phyloP scores from a whole-genome alignment of 148 eudicot species.

The Linanthus parryae region DNA sequence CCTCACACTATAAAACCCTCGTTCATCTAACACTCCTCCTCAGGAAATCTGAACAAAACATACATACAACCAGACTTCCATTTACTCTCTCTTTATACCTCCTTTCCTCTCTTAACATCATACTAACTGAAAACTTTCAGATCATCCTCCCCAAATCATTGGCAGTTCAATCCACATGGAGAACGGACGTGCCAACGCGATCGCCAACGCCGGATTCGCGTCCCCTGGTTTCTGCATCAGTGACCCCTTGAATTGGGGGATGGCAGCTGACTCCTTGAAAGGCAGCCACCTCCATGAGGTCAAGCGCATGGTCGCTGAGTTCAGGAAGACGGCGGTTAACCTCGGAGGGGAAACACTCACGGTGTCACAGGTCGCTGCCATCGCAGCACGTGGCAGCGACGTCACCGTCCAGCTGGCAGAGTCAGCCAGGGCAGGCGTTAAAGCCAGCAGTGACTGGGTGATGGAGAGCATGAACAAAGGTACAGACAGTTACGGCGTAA shows the following conservation, averaged over 20 bases:
- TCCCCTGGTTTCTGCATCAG: constrained; percentile 18
- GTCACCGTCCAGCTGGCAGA: constrained; percentile 60
- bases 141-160: no score
- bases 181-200: constrained; percentile 6
- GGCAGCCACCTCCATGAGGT: constrained; percentile 81
- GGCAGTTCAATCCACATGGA: no score
- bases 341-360: constrained; percentile 60
- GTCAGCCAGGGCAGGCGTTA: constrained; percentile 53
- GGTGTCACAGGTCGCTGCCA: constrained; percentile 68
- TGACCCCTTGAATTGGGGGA: constrained; percentile 79
- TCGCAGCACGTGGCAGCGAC: constrained; percentile 24
- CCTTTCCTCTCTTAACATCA: no score
- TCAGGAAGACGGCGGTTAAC: constrained; percentile 38
- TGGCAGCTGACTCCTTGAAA: constrained; percentile 44
- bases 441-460: constrained; percentile 91
- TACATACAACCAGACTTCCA: no score
- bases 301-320: constrained; percentile 73
- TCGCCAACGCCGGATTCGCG: constrained; percentile 11
- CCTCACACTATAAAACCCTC: no score
- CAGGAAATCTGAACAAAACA: no score
- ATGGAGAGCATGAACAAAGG: constrained; percentile 83
- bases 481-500: constrained; percentile 82
- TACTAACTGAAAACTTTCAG: no score
- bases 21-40: no score
- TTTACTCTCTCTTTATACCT: no score